Evolutionary conservation across 2,329 filamentous ascomycete genomes (phyloP), one percentile per base, ranked within the genome.

Genomic region (Cordyceps tenuipes): DNA sequence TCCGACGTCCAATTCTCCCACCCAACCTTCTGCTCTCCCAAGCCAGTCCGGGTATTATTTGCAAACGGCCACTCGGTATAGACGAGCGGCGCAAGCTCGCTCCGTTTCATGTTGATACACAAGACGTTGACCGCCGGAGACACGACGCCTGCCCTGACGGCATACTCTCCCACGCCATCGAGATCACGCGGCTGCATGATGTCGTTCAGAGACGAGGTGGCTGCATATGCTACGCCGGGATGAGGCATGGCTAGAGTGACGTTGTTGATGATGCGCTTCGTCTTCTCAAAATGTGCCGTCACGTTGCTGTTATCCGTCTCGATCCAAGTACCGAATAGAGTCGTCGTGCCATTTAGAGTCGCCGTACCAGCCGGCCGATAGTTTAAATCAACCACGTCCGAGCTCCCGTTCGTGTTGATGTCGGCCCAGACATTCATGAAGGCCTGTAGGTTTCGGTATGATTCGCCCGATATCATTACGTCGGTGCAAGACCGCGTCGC

Each of bases 241-340:
- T 94, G 90, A 0, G 90, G 90, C 80, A 92, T 87, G 0, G 88
- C 88, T 64, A 92, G 77, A 0, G 87, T 89, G 29, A 91, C 83
- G 63, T 92, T 91, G 68, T 91, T 89, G 66, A 93, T 75, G 43
- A 88, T 77, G 29, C 88, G 78, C 0, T 75, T 72, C 57, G 82
- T 70, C 12, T 76, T 68, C 5, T 76, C 68, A 4, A 79, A 86
- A 0, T 77, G 73, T 3, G 73, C 70, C 0, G 77, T 76, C 19
- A 85, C 79, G 59, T 89, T 76, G 39, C 78, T 72, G 9, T 78
- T 73, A 2, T 79, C 66, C 0, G 72, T 75, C 60, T 88, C 79
- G 43, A 91, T 83, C 89, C 89, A 94, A 2, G 82, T 77, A 0
- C 84, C 86, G 1, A 74, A 78, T 59, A 92, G 76, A 0, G 88